Evolutionary conservation across 164 flowering plant species (phyloP).

Genomic region (Warburgia ugandensis): DNA sequence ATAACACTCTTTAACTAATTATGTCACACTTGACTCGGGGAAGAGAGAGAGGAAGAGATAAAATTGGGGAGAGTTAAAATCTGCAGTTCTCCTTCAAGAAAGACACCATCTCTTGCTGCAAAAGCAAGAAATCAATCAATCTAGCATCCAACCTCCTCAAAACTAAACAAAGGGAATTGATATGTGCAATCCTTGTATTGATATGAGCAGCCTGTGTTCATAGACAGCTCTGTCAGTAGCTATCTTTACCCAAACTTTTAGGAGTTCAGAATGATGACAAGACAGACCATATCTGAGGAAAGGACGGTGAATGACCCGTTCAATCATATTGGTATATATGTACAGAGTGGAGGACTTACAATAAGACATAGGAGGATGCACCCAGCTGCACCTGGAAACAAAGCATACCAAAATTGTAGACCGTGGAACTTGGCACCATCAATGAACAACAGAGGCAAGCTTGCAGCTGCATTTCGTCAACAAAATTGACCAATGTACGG

Average conservation of each 20-base stretch:
- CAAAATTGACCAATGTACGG: not conserved
- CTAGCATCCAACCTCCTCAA: not conserved
- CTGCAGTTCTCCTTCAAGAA: slow-evolving; percentile 76
- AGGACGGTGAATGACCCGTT: too few species aligned
- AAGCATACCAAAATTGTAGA: slow-evolving; percentile 67
- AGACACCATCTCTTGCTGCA: slow-evolving; percentile 89
- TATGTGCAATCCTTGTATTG: not conserved
- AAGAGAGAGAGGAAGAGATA: too few species aligned
- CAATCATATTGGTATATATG: not conserved
- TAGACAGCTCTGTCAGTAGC: not conserved
- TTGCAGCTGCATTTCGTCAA: slow-evolving; percentile 53
- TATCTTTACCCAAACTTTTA: too few species aligned
- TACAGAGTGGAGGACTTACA: slow-evolving; percentile 45
- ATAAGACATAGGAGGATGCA: slow-evolving; percentile 72
- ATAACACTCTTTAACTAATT: too few species aligned
- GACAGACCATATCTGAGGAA: too few species aligned
- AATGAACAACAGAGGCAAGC: slow-evolving; percentile 84
- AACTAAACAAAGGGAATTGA: not conserved
- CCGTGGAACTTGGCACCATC: slow-evolving; percentile 82
- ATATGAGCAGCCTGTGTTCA: not conserved
- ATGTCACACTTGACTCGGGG: too few species aligned
- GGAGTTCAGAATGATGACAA: not conserved
- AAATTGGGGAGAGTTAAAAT: too few species aligned
- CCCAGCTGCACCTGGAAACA: slow-evolving; percentile 88
- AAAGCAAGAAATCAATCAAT: not conserved